Evolutionary conservation across 148 eudicot genomes (phyloP).

Genomic region (Rhododendron griersonianum): DNA sequence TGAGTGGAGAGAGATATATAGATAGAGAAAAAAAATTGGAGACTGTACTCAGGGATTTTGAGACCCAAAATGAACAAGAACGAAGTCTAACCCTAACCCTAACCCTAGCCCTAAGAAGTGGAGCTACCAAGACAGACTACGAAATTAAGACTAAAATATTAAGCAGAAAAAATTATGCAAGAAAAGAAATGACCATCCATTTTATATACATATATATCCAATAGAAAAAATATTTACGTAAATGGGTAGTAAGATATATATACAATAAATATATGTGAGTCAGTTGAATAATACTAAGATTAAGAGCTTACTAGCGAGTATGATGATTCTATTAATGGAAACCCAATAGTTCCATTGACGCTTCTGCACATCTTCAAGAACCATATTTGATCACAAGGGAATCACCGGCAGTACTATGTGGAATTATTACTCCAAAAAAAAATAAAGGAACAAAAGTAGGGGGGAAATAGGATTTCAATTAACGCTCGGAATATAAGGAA

Average conservation of each 20-base stretch:
- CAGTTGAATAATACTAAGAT: background rate
- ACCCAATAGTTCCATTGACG: background rate
- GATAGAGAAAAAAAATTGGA: no score
- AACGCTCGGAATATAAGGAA: background rate
- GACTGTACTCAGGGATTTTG: no score
- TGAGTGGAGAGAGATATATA: no score
- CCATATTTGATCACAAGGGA: background rate
- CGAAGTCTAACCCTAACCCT: background rate
- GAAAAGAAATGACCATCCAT: background rate
- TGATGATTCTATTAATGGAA: background rate
- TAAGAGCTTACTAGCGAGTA: background rate
- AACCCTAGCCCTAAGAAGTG: background rate
- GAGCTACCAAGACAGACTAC: background rate
- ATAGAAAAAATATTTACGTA: background rate
- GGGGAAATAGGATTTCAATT: background rate
- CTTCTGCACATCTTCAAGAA: background rate
- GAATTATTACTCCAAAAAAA: background rate
- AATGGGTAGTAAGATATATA: no score
- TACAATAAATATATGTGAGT: background rate
- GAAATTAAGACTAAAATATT: background rate
- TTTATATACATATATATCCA: background rate
- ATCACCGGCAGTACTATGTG: background rate
- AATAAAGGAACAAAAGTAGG: background rate
- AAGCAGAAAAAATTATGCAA: background rate
- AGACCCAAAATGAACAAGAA: background rate